Evolutionary conservation across 1,284 basidiomycete species (phyloP), one percentile per base, ranked within the genome.

Genomic region (Thelephora terrestris): DNA sequence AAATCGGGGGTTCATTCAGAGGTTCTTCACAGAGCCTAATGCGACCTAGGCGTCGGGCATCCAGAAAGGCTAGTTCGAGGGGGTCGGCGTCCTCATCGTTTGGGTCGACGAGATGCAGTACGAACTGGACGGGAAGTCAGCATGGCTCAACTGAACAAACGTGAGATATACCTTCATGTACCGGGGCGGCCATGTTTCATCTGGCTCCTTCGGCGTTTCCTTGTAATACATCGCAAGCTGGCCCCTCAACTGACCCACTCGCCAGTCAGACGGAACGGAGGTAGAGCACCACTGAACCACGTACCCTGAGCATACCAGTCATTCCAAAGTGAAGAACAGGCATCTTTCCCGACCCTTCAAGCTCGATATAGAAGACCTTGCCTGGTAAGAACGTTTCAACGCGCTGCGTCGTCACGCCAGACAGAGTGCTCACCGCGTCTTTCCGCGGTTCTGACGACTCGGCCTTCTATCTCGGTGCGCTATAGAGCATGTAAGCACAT

Each of bases 241-340:
- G 1, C 85, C 87, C 61, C 76, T 79, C 7, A 88, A 67, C 80
- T 87, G 49, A 32, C 43, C 16, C 18, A 18, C 29, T 16, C 29
- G 9, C 29, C 7, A 32, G 18, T 21, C 17, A 24, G 14, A 47
- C n/a, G 45, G 17, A 27, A 10, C 2, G 32, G 24, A 12, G n/a
- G 16, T 35, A 9, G 17, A 2, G 12, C 7, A n/a, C 2, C 4
- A 4, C 14, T 1, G 17, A 7, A 14, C 23, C 6, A 17, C 50
- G 17, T 52, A 84, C 83, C 67, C 85, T 80, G 34, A 91, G 69
- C 79, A 82, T 81, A 7, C 87, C 86, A 2, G 85, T 89, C 87
- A 90, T 90, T 2, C 87, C 87, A 55, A 90, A 86, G 60, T 90
- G 86, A 50, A 89, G 67, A 4, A 89, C 80, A 3, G 85, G 86